These are phyloP conservation scores for Candida hungchunana DNA, from an alignment of 805 yeast genomes.

Conservation along the genomic window DNA sequence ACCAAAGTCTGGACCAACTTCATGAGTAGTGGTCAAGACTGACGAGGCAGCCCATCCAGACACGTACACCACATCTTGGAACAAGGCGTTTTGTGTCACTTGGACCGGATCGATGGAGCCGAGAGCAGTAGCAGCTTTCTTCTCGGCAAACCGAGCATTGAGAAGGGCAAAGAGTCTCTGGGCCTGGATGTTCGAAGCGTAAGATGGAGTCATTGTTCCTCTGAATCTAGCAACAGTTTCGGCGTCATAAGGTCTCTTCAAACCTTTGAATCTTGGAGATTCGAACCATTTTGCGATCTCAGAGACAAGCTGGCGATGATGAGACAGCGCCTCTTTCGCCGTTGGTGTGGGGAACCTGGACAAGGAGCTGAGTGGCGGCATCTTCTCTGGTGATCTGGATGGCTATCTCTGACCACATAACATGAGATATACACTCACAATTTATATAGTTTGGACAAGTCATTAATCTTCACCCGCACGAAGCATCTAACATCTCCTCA, in stretches of 20 bases:
- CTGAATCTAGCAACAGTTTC: slow-evolving; percentile 48
- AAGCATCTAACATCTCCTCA: no score
- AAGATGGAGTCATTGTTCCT: slow-evolving; percentile 40
- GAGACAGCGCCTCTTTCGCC: slow-evolving; percentile 12
- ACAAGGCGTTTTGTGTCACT: slow-evolving; percentile 49
- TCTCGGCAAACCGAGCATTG: slow-evolving; percentile 35
- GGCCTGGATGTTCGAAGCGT: slow-evolving; percentile 51
- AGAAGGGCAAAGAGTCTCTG: slow-evolving; percentile 45
- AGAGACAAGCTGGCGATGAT: slow-evolving; percentile 28
- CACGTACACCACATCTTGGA: slow-evolving; percentile 50
- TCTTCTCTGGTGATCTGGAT: no score
- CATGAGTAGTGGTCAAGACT: slow-evolving; percentile 54
- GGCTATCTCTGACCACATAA: no score
- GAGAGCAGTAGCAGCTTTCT: slow-evolving; percentile 49
- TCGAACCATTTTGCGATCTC: slow-evolving; percentile 48
- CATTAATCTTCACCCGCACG: no score
- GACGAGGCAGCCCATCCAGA: slow-evolving; percentile 63
- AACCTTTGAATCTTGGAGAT: slow-evolving; percentile 40
- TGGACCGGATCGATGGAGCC: slow-evolving; percentile 64
- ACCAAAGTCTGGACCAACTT: slow-evolving; percentile 63
- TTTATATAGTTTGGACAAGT: no score
- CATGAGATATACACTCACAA: no score
- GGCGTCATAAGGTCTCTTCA: slow-evolving; percentile 50
- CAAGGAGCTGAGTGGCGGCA: no score
- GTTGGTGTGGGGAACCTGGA: slow-evolving; percentile 24